A percentile compares a stretch with the other conserved stretches of the same genome.
These are phyloP conservation scores for Staphylotrichum longicolle DNA, from an alignment of 495 filamentous ascomycete species.

Conservation along the genomic window DNA sequence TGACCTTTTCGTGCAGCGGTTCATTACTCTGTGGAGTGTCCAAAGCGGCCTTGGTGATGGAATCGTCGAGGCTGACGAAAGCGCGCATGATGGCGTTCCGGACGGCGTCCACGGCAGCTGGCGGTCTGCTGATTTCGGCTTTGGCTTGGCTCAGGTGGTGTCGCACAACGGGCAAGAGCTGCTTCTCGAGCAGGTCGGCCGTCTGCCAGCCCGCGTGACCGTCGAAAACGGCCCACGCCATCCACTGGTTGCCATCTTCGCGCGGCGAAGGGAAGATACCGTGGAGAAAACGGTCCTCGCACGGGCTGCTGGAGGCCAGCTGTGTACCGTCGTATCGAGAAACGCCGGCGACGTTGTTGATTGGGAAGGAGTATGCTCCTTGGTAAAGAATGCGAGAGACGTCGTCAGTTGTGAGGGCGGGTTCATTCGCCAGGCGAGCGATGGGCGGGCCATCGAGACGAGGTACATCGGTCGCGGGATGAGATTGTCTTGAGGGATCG, in stretches of 20 bases:
- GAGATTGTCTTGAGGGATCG: too few species aligned
- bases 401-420: background rate
- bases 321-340: conserved; percentile 47
- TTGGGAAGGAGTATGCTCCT: background rate
- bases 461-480: too few species aligned
- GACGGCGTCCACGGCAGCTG: background rate
- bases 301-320: conserved; percentile 46
- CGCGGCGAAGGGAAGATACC: conserved; percentile 40
- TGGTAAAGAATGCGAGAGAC: conserved; percentile 2
- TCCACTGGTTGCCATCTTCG: conserved; percentile 39
- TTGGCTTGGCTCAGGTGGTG: background rate
- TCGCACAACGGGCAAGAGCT: conserved; percentile 21
- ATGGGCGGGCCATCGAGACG: background rate
- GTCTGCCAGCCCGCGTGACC: conserved; percentile 20
- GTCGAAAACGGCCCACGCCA: conserved; percentile 32
- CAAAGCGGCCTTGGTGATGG: conserved; percentile 47
- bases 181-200: conserved; percentile 14
- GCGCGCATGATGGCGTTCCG: conserved; percentile 42
- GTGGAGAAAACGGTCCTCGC: conserved; percentile 51
- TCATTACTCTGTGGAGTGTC: conserved; percentile 24
- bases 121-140: background rate
- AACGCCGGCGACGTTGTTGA: conserved; percentile 26
- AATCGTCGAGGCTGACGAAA: conserved; percentile 52
- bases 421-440: background rate
- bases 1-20: conserved; percentile 16